Evolutionary conservation across 148 eudicot species (phyloP).

Genomic region (Polygonum maritimum): DNA sequence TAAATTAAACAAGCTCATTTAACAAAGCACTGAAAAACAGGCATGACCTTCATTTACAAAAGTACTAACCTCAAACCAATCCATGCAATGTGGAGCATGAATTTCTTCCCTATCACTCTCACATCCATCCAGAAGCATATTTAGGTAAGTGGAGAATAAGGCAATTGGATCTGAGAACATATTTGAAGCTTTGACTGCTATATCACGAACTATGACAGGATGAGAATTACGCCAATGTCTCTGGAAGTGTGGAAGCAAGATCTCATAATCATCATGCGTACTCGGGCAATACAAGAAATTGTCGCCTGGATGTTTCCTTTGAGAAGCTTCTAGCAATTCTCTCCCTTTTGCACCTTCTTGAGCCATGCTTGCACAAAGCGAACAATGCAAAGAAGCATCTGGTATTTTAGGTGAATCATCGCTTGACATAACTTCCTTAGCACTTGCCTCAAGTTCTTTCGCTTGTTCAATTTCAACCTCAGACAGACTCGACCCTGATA

Average conservation of each 20-base stretch:
- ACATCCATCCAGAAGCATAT: constrained; percentile 29
- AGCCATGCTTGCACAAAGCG: constrained; percentile 28
- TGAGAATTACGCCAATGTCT: constrained; percentile 81
- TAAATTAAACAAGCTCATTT: constrained; percentile 10
- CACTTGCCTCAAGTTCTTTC: constrained; percentile 54
- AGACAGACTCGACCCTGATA: constrained; percentile 41
- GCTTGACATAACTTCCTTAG: constrained; percentile 39
- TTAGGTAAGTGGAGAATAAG: constrained; percentile 65
- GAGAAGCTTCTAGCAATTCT: constrained; percentile 35
- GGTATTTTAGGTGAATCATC: constrained; percentile 26
- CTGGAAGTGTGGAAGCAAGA: constrained; percentile 61
- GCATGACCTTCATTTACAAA: neutral
- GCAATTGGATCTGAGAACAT: constrained; percentile 67
- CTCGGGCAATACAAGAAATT: constrained; percentile 55
- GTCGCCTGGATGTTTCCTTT: constrained; percentile 39
- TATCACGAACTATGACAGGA: constrained; percentile 66
- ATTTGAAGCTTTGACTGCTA: constrained; percentile 27
- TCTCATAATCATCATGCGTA: constrained; percentile 34
- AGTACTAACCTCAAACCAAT: constrained; percentile 64
- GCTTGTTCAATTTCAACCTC: constrained; percentile 54
- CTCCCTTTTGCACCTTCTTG: constrained; percentile 21
- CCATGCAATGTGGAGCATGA: constrained; percentile 33
- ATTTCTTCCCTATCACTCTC: constrained; percentile 26
- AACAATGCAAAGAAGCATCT: constrained; percentile 35
- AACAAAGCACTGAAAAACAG: neutral